Evolutionary conservation across 345 rosid species (phyloP).

Genomic region (Arabis alpina): DNA sequence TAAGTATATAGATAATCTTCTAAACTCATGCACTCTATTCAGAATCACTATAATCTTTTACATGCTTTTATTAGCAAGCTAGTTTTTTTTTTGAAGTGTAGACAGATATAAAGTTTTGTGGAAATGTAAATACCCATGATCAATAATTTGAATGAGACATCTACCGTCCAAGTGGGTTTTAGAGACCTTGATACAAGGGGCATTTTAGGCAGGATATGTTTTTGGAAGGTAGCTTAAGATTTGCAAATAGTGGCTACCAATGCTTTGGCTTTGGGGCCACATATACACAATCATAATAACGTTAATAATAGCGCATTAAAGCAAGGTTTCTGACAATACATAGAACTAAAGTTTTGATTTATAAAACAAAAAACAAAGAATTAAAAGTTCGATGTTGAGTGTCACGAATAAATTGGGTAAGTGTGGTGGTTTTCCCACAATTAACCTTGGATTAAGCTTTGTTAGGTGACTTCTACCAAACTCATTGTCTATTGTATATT

Average conservation of each 20-base stretch:
- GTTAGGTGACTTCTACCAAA: conserved; percentile 38
- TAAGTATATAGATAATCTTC: background rate
- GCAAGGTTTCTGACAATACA: conserved; percentile 42
- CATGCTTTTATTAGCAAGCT: background rate
- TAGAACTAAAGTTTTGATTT: conserved; percentile 40
- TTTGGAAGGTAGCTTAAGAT: conserved; percentile 37
- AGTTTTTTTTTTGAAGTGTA: background rate
- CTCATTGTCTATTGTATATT: conserved; percentile 39
- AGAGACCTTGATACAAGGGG: conserved; percentile 37
- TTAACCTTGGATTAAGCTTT: conserved; percentile 33
- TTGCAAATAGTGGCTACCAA: conserved; percentile 41
- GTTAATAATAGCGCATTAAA: conserved; percentile 35
- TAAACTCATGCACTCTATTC: conserved; percentile 2
- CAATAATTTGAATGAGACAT: conserved; percentile 32
- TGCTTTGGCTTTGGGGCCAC: conserved; percentile 37
- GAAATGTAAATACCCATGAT: conserved; percentile 15
- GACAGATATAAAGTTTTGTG: background rate
- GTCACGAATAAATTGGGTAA: conserved; percentile 35
- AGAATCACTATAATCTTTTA: background rate
- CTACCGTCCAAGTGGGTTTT: conserved; percentile 43
- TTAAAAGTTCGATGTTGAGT: conserved; percentile 42
- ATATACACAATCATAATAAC: conserved; percentile 32
- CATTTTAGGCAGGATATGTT: conserved; percentile 28
- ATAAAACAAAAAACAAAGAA: conserved; percentile 23
- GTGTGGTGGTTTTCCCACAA: conserved; percentile 30